phyloP scores from a whole-genome alignment of 75 land plant genomes.

The Isoetes taiwanensis region DNA sequence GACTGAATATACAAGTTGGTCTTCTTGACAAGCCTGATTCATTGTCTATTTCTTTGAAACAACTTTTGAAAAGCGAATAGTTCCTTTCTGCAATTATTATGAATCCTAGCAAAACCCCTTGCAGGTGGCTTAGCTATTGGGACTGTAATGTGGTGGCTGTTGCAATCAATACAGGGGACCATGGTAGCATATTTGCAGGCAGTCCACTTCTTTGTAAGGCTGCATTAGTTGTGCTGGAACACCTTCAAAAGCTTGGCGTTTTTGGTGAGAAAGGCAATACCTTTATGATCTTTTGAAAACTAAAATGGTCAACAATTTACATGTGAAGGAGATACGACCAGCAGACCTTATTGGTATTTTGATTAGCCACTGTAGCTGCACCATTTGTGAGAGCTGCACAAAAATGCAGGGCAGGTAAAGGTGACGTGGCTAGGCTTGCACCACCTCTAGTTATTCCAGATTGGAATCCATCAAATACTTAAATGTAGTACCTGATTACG shows the following conservation, averaged over 20 bases:
- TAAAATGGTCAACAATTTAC: constrained; percentile 37
- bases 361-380: constrained; percentile 48
- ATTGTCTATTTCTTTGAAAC: too few relatives aligned
- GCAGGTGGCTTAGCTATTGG: constrained; percentile 95
- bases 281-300: constrained; percentile 29
- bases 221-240: constrained; percentile 61
- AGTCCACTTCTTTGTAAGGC: constrained; percentile 70
- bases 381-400: constrained; percentile 61
- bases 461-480: too few relatives aligned
- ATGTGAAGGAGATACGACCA: constrained; percentile 75
- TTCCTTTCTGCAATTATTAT: too few relatives aligned
- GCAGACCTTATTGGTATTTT: constrained; percentile 74
- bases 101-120: constrained; percentile 85
- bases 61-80: too few relatives aligned
- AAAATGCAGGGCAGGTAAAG: constrained; percentile 60
- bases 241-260: constrained; percentile 53
- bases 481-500: too few relatives aligned
- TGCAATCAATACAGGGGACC: constrained; percentile 55
- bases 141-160: constrained; percentile 56
- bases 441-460: constrained; percentile 75
- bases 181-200: constrained; percentile 94
- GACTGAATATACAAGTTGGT: too few relatives aligned
- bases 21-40: too few relatives aligned
- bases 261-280: constrained; percentile 48
- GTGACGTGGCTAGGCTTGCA: constrained; percentile 66